phyloP scores from a whole-genome alignment of 2,329 filamentous ascomycete genomes.

The Hypoxylon sp. region DNA sequence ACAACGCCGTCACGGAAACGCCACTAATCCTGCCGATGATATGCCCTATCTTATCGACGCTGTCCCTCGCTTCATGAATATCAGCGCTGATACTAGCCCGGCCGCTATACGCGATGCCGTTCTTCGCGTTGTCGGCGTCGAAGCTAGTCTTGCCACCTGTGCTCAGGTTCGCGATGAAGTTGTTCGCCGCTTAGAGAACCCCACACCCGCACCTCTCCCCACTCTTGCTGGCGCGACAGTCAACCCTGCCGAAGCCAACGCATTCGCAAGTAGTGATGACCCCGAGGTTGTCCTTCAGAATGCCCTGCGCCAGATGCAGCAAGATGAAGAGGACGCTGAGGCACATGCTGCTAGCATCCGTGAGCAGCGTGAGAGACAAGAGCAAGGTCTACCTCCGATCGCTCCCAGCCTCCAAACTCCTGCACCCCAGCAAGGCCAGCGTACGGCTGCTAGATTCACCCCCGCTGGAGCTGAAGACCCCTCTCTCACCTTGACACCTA shows the following conservation, averaged over 20 bases:
- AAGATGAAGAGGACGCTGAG: constrained; percentile 71
- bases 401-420: constrained; percentile 50
- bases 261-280: constrained; percentile 65
- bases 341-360: constrained; percentile 69
- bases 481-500: constrained; percentile 67
- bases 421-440: constrained; percentile 39
- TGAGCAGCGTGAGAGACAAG: constrained; percentile 66
- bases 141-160: constrained; percentile 67
- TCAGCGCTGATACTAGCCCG: constrained; percentile 71
- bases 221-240: constrained; percentile 44
- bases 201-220: constrained; percentile 55
- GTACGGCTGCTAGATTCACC: constrained; percentile 47
- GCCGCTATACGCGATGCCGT: constrained; percentile 72
- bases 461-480: constrained; percentile 57
- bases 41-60: constrained; percentile 73
- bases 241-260: constrained; percentile 48
- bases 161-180: constrained; percentile 72
- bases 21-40: constrained; percentile 67
- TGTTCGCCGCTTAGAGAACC: constrained; percentile 60
- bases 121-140: constrained; percentile 68
- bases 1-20: constrained; percentile 67
- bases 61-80: constrained; percentile 71
- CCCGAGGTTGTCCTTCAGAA: constrained; percentile 72
- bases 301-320: constrained; percentile 70
- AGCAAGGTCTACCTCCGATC: constrained; percentile 58